These are phyloP conservation scores for Pseudopithomyces maydicus DNA, from an alignment of 2,329 filamentous ascomycete species.

Conservation along the genomic window DNA sequence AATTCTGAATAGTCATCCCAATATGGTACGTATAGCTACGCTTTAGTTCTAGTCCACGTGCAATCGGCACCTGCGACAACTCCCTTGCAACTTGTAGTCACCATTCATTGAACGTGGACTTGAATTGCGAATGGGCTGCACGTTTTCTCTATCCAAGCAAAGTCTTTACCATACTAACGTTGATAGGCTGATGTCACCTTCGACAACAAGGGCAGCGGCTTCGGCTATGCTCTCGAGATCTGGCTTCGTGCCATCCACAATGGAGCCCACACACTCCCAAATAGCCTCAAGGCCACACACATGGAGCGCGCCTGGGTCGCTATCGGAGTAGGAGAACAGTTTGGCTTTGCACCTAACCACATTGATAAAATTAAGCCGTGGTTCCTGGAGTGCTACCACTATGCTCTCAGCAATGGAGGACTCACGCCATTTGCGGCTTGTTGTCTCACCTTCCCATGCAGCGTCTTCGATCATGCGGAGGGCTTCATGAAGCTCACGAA, in stretches of 20 bases:
- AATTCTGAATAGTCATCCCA: slow-evolving; percentile 11
- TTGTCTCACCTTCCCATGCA: slow-evolving; percentile 19
- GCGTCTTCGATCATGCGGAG: slow-evolving; percentile 20
- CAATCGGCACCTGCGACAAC: background rate
- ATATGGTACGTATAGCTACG: slow-evolving; percentile 8
- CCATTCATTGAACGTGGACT: background rate
- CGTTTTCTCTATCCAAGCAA: no score
- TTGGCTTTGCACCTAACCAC: slow-evolving; percentile 15
- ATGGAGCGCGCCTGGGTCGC: slow-evolving; percentile 18
- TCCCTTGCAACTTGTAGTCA: background rate
- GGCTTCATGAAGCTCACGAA: slow-evolving; percentile 28
- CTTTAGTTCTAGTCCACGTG: no score
- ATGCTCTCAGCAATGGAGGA: slow-evolving; percentile 11
- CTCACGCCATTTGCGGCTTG: slow-evolving; percentile 15
- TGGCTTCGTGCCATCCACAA: slow-evolving; percentile 20
- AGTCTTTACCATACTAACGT: background rate
- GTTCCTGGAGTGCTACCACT: slow-evolving; percentile 18
- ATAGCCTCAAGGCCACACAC: slow-evolving; percentile 14
- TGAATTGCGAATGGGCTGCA: no score
- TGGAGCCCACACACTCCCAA: slow-evolving; percentile 10
- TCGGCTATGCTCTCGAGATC: slow-evolving; percentile 18
- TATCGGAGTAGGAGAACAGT: slow-evolving; percentile 17
- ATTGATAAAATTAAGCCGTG: slow-evolving; percentile 18
- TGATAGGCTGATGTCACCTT: slow-evolving; percentile 14
- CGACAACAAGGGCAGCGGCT: slow-evolving; percentile 15